Conservation (phyloP, 1,139 yeast species). For the Geotrichum citri-aurantii region DNA sequence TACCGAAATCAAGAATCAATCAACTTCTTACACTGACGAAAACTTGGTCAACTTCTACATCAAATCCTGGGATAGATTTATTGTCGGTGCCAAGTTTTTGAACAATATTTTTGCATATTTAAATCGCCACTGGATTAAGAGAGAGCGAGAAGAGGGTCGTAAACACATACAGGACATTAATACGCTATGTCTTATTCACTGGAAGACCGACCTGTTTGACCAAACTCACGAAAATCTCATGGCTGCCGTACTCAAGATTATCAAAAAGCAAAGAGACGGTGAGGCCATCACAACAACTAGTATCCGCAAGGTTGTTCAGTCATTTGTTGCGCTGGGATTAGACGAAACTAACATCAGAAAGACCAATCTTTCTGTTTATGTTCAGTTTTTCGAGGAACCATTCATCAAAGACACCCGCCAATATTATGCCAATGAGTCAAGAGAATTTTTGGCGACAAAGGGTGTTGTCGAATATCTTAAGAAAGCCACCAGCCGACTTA, state of each 20-base stretch:
- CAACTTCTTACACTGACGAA: constrained; percentile 41
- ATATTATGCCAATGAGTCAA: constrained; percentile 69
- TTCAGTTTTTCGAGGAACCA: constrained; percentile 68
- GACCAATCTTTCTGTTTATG: constrained; percentile 75
- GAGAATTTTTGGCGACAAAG: constrained; percentile 58
- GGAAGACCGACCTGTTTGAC: constrained; percentile 81
- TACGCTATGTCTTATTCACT: constrained; percentile 76
- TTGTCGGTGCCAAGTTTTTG: constrained; percentile 86
- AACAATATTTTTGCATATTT: constrained; percentile 93
- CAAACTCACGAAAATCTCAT: constrained; percentile 56
- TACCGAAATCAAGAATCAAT: constrained; percentile 37
- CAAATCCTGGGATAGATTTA: constrained; percentile 76
- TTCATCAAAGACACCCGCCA: constrained; percentile 69
- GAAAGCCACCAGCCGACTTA: constrained; percentile 74
- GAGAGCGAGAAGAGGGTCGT: constrained; percentile 94
- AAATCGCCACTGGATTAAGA: constrained; percentile 96
- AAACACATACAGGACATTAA: constrained; percentile 86
- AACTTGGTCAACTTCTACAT: constrained; percentile 80
- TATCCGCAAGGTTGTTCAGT: constrained; percentile 71
- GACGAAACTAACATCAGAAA: constrained; percentile 65
- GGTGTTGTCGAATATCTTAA: constrained; percentile 88
- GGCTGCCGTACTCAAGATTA: constrained; percentile 66
- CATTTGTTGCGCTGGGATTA: constrained; percentile 54
- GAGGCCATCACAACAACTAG: constrained; percentile 63
- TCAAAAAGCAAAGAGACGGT: constrained; percentile 74